phyloP scores from a whole-genome alignment of 164 flowering plant species.

The Cinnamomum micranthum region DNA sequence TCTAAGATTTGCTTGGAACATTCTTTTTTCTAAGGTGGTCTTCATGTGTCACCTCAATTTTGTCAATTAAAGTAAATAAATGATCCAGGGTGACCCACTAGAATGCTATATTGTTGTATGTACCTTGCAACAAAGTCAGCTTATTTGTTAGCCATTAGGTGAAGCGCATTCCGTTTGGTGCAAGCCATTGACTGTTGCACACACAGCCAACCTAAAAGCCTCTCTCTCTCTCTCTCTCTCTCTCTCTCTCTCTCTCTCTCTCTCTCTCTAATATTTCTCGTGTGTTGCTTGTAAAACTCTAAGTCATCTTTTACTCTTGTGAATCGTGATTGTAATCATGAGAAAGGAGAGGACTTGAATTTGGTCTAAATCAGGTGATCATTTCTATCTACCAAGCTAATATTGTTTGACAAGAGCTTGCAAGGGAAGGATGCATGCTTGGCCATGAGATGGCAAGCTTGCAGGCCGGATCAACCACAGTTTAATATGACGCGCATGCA shows the following conservation, averaged over 20 bases:
- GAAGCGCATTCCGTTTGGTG: background rate
- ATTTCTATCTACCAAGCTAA: no score
- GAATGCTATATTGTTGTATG: background rate
- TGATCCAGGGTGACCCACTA: background rate
- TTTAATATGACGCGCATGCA: no score
- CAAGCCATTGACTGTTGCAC: slow-evolving; percentile 5
- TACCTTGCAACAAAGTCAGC: background rate
- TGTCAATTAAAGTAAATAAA: background rate
- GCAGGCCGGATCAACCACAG: background rate
- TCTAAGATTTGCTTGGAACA: background rate
- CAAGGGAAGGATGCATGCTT: background rate
- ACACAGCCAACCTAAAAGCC: slow-evolving; percentile 1
- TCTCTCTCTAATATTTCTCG: background rate
- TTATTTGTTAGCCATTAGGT: slow-evolving; percentile 5
- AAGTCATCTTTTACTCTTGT: background rate
- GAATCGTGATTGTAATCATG: background rate
- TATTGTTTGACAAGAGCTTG: background rate
- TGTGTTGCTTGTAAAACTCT: background rate
- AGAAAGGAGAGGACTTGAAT: background rate
- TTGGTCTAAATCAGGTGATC: background rate
- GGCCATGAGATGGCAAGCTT: background rate
- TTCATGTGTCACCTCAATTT: background rate
- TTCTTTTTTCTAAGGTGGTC: slow-evolving; percentile 2
- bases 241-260: background rate
- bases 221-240: background rate